phyloP scores from a whole-genome alignment of 148 eudicot genomes.

The Rhododendron molle region DNA sequence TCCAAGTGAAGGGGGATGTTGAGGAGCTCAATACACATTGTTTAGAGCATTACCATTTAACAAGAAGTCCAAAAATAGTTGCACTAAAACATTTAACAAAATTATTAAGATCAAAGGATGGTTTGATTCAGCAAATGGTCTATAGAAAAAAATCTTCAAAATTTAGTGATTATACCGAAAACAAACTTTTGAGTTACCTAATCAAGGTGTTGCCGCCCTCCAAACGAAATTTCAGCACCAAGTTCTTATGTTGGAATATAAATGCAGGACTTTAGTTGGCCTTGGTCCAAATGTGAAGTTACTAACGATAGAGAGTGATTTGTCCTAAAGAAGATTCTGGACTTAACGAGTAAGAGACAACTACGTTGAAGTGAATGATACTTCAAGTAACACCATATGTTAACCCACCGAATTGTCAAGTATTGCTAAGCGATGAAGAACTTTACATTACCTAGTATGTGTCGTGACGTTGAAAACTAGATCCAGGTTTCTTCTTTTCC shows the following conservation, averaged over 20 bases:
- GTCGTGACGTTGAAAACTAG: background rate
- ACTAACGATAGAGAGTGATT: background rate
- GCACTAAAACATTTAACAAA: background rate
- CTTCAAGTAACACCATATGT: background rate
- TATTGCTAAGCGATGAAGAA: background rate
- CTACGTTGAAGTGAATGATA: background rate
- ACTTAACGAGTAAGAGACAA: background rate
- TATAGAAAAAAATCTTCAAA: background rate
- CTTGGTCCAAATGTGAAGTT: background rate
- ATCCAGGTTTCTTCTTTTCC: background rate
- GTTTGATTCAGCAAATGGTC: background rate
- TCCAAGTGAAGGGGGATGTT: background rate
- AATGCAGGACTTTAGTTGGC: background rate
- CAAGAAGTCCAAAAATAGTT: background rate
- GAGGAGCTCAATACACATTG: background rate
- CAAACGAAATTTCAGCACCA: background rate
- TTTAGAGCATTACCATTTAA: background rate
- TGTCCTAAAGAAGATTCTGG: background rate
- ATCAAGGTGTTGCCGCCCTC: background rate
- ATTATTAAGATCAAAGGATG: background rate
- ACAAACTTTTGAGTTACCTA: background rate
- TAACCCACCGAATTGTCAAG: background rate
- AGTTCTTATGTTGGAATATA: background rate
- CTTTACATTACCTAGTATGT: background rate
- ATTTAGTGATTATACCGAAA: background rate